phyloP scores from a whole-genome alignment of 768 basidiomycete species.

The Kockovaella imperatae region DNA sequence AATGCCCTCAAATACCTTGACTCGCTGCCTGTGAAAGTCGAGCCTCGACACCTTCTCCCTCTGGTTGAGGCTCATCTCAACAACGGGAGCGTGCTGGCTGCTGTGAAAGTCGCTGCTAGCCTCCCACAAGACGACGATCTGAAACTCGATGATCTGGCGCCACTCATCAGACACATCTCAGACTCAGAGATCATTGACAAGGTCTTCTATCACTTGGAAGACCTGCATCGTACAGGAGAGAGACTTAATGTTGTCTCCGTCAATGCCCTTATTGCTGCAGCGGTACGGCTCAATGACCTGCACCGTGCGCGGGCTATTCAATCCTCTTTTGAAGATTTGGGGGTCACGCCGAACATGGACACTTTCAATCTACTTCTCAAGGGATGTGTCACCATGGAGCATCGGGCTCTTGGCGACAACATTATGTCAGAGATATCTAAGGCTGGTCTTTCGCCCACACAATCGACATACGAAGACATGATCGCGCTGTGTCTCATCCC shows the following conservation, averaged over 20 bases:
- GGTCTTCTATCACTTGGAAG: slow-evolving; percentile 59
- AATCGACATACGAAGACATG: slow-evolving; percentile 59
- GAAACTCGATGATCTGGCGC: slow-evolving; percentile 50
- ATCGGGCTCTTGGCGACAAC: slow-evolving; percentile 61
- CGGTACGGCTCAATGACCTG: slow-evolving; percentile 57
- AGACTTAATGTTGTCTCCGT: slow-evolving; percentile 56
- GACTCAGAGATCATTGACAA: slow-evolving; percentile 57
- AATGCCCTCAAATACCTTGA: slow-evolving; percentile 59
- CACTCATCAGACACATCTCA: slow-evolving; percentile 52
- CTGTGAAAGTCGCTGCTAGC: slow-evolving; percentile 54
- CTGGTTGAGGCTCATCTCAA: slow-evolving; percentile 66
- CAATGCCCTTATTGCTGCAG: slow-evolving; percentile 61
- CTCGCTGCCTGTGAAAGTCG: slow-evolving; percentile 49
- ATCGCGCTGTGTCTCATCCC: slow-evolving; percentile 60
- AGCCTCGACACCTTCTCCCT: slow-evolving; percentile 70
- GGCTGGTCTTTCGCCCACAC: slow-evolving; percentile 58
- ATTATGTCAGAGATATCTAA: slow-evolving; percentile 63
- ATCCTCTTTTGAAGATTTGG: slow-evolving; percentile 55
- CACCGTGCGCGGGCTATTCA: slow-evolving; percentile 73
- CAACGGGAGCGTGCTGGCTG: slow-evolving; percentile 56
- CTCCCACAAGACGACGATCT: no score
- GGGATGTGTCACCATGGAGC: slow-evolving; percentile 56
- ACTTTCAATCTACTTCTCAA: slow-evolving; percentile 65
- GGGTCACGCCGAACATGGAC: slow-evolving; percentile 54
- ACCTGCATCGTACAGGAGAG: slow-evolving; percentile 53